Percentiles rank a stretch among this genome's conserved stretches.
Evolutionary conservation across 2,329 filamentous ascomycete species (phyloP).

Genomic region (Hypocreales sp.): DNA sequence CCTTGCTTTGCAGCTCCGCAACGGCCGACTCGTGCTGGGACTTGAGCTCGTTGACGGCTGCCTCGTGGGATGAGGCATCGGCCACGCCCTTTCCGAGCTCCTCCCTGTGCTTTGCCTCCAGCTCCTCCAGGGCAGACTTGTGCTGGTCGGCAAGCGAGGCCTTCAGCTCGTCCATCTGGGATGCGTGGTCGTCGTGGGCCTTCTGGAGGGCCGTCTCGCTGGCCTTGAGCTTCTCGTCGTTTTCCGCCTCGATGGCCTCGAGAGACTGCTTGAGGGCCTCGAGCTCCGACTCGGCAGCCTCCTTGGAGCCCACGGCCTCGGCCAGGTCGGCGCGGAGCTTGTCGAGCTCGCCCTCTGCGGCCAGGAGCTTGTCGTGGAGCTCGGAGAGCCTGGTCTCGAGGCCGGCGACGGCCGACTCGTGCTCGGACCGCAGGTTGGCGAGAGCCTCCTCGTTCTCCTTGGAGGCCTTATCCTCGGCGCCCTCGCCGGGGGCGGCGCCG

Average conservation of each 20-base stretch:
- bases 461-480: slow-evolving; percentile 22
- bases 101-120: slow-evolving; percentile 37
- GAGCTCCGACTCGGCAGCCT: slow-evolving; percentile 31
- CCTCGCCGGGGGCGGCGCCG: slow-evolving; percentile 17
- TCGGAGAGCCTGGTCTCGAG: slow-evolving; percentile 32
- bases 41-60: slow-evolving; percentile 33
- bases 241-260: slow-evolving; percentile 21
- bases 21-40: slow-evolving; percentile 30
- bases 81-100: slow-evolving; percentile 31
- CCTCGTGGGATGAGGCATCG: slow-evolving; percentile 29
- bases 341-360: slow-evolving; percentile 34
- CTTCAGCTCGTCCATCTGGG: slow-evolving; percentile 34
- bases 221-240: slow-evolving; percentile 16
- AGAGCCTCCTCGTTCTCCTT: slow-evolving; percentile 28
- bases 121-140: slow-evolving; percentile 25
- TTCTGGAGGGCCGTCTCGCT: slow-evolving; percentile 18
- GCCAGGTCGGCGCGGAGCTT: slow-evolving; percentile 31
- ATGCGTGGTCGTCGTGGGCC: slow-evolving; percentile 29
- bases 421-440: slow-evolving; percentile 31
- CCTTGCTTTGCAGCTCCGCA: slow-evolving; percentile 35
- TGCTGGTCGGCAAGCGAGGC: slow-evolving; percentile 34
- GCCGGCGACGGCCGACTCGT: slow-evolving; percentile 30
- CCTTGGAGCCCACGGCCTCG: slow-evolving; percentile 32
- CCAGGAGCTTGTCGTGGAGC: slow-evolving; percentile 31
- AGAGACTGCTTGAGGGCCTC: slow-evolving; percentile 33